Evolutionary conservation across 441 rosid genomes (phyloP), one percentile per base, ranked within the genome.

Genomic region (Bocquillonia castaneifolia): DNA sequence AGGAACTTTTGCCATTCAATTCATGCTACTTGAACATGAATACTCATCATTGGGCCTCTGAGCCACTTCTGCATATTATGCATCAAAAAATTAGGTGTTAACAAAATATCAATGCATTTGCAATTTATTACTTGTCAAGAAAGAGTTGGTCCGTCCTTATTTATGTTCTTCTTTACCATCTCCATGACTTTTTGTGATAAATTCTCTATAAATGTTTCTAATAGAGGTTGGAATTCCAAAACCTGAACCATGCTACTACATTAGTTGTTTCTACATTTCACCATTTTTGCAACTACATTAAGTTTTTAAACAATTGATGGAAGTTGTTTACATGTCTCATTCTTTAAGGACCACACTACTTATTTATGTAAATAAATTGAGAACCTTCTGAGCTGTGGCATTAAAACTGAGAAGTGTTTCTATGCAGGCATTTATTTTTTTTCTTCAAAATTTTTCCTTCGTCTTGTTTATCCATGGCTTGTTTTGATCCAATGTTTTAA

Each of bases 301-400:
- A 89, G 72, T 63, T 84, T 85, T 66, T 78, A 80, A 12, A 80
- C 71, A 66, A 91, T 70, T 45, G 82, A 65, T 71, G 92, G 87
- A 52, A 91, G 79, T 69, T 81, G 29, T 42, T 76, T 63, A n/a
- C 83, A 81, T 72, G 87, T 86, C 70, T 82, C 84, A n/a, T 78
- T 79, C 84, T 42, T 70, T 52, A 1, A 83, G 76, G 68, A 34
- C 63, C 64, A 23, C 58, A 20, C 71, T 54, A 39, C 67, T 76
- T 68, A 86, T 57, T 66, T 85, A 75, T 17, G 84, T 63, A 70
- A 88, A 74, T 58, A 81, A 58, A 65, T 72, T 77, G 44, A 74
- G 67, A 26, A 72, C 82, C 58, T 68, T 70, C 31, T 76, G 69
- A 6, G 86, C 81, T 56, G 92, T 87, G 10, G 67, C 37, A 8